phyloP scores from a whole-genome alignment of 2,329 filamentous ascomycete species.

The Penicillium thymicola region DNA sequence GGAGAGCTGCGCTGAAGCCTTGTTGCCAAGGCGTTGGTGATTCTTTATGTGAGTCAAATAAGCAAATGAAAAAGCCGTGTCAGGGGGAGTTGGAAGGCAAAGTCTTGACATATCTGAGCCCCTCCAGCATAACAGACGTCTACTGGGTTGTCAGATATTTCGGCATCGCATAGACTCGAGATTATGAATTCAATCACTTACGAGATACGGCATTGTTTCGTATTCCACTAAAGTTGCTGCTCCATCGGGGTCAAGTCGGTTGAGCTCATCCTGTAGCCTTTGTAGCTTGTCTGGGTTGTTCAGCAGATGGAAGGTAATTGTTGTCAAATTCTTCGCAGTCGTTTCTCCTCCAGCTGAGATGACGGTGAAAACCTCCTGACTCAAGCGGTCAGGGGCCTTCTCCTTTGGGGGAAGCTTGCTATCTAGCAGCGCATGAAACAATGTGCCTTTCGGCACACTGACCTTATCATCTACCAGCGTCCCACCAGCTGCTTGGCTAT shows the following conservation, averaged over 20 bases:
- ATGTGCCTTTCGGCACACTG: conserved; percentile 4
- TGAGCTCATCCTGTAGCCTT: conserved; percentile 27
- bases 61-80: background rate
- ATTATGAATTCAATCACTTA: conserved; percentile 5
- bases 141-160: conserved; percentile 5
- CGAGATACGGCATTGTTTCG: conserved; percentile 30
- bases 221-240: conserved; percentile 23
- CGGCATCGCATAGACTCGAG: too few species aligned
- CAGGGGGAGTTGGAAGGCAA: too few species aligned
- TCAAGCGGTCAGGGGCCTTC: conserved; percentile 26
- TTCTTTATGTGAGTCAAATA: background rate
- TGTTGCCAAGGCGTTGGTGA: conserved; percentile 26
- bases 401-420: conserved; percentile 36
- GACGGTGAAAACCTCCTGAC: conserved; percentile 27
- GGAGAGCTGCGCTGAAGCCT: conserved; percentile 32
- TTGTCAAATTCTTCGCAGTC: conserved; percentile 25
- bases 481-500: background rate
- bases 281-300: conserved; percentile 24
- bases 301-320: conserved; percentile 33
- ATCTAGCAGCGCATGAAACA: conserved; percentile 30
- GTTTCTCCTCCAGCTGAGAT: conserved; percentile 32
- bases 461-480: background rate
- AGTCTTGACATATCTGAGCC: conserved; percentile 21
- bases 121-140: conserved; percentile 30
- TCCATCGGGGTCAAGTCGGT: conserved; percentile 24